Base-by-base conservation (phyloP, 352 stramenopile species). In the Paralagenidium karlingii region DNA sequence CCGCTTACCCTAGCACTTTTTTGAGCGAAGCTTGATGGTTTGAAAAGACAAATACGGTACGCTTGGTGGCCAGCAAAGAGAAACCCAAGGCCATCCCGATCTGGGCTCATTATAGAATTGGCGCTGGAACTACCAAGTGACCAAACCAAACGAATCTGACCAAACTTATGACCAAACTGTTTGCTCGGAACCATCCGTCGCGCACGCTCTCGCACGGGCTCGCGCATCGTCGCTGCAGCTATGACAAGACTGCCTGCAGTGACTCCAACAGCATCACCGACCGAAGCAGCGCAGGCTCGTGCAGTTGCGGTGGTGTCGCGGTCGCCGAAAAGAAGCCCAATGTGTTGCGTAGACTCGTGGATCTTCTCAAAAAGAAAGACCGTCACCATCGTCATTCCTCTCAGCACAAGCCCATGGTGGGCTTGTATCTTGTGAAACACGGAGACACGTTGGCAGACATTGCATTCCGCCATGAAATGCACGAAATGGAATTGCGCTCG, bases 371-470 rank as follows among this genome's bases (percentile, higher is more conserved):
- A 13, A 13, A 13, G 11, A 15, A 11, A 32, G 15, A 32, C 11
- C 15, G 28, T 13, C 11, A 11, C 11, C 15, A 15, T 15, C 15
- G 28, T 11, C 28, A 13, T 32, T 32, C 28, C 15, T 32, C 15
- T 15, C 11, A 15, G 11, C 28, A 32, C 28, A 13, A 32, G 11
- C 15, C 11, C 15, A 32, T 32, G 28, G 28, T 32, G 37, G 25
- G 55, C n/a, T 33, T 33, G 8, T 69, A 74, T 34, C 33, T 65
- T 24, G 61, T 74, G n/a, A 36, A 62, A 39, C 42, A 57, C 1
- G 61, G 55, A 27, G 61, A 74, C 42, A 69, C 61, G 31, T 20
- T 74, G 37, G 54, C 53, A 9, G 58, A 55, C 38, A 74, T 74
- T 22, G 61, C 61, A 11, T 39, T 59, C 27, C 43, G 51, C n/a